Evolutionary conservation across 73 alveolate genomes (phyloP).

Genomic region (Tetrahymena malaccensis): DNA sequence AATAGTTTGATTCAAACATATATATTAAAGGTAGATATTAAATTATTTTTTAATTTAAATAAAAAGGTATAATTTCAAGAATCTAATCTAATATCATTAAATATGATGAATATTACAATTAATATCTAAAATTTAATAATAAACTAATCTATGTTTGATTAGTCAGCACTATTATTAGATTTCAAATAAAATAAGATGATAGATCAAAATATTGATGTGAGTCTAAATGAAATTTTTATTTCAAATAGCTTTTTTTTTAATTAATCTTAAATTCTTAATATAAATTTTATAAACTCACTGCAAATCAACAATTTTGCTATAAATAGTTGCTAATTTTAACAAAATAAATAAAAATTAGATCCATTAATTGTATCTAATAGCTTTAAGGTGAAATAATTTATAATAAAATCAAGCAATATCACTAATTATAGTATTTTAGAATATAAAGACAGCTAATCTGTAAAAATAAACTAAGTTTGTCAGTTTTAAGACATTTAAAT

Average conservation of each 20-base stretch:
- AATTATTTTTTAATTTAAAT: background rate
- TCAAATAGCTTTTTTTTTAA: background rate
- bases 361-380: background rate
- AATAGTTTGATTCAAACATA: too few relatives aligned
- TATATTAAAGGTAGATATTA: too few relatives aligned
- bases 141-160: background rate
- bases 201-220: background rate
- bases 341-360: background rate
- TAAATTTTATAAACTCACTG: background rate
- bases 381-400: background rate
- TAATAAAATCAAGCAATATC: background rate
- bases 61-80: background rate
- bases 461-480: background rate
- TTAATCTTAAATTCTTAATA: background rate
- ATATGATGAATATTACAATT: background rate
- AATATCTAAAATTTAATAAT: background rate
- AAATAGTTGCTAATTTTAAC: background rate
- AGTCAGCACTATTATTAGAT: background rate
- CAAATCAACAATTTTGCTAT: background rate
- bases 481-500: background rate
- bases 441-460: background rate
- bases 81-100: background rate
- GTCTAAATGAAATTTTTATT: background rate
- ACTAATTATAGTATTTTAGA: background rate
- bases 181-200: background rate